Base-by-base conservation (phyloP, 2,329 filamentous ascomycete genomes). In the Epichloe amarillans region DNA sequence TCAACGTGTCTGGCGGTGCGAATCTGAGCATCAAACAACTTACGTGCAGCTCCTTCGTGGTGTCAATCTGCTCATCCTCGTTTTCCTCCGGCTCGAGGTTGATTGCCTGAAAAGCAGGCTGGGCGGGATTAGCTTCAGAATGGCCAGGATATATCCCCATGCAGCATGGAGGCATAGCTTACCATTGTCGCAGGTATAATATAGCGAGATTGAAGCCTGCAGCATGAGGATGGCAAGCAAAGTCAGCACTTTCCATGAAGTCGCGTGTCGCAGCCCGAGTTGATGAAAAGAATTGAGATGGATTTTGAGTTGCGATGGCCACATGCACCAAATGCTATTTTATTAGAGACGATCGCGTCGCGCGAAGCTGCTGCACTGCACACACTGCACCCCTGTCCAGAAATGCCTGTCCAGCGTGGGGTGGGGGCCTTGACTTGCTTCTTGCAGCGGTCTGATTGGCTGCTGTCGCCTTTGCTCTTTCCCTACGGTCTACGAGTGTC, bases 81-180 rank as follows among this genome's bases (percentile, higher is more conserved):
- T 88, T 87, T 62, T 94, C 88, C 69, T 96, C 93, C 10, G 88
- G 86, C 68, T 96, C 90, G 69, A 97, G 80, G 65, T 98, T 98
- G 67, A 96, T 82, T 49, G 91, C 88, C 61, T 84, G 82, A 71
- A 94, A 97, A 60, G 80, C 76, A 57, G 78, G 75, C 78, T 80
- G 52, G 39, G 53, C 51, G 52, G 42, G n/a, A 17, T n/a, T 15
- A 44, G 19, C 33, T 26, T 40, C 36, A 45, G 48, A 36, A 19
- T 37, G 4, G 11, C 12, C 11, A 15, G 14, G 21, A 12, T 44
- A 19, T 14, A 19, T 14, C 23, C 19, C 19, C 10, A 12, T 5
- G 39, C n/a, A 41, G 36, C 5, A 38, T 38, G 36, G 36, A 38
- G 36, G 14, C 36, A 38, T 38, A 14, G 36, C 36, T 49, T 43